Evolutionary conservation across 2,329 filamentous ascomycete species (phyloP), one percentile per base, ranked within the genome.

Genomic region (Aspergillus calidoustus): DNA sequence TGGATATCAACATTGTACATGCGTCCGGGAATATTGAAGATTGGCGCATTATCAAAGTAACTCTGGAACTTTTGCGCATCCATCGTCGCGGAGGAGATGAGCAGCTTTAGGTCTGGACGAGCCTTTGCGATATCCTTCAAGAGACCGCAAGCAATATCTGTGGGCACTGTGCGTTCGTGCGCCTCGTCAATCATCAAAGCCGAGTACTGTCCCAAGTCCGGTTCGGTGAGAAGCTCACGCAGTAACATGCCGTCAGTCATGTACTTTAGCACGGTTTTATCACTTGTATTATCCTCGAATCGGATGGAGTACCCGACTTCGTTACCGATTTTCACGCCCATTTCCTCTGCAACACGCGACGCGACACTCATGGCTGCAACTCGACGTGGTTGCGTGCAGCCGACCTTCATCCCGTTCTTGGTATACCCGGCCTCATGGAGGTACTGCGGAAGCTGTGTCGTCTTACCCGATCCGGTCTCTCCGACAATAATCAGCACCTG

Each of bases 351-450:
- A 2, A 99, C 95, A 83, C 95, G 92, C 49, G 92, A 88, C n/a
- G 95, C 94, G 22, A 98, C 94, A 72, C 91, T 95, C 94, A 98
- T 98, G 31, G 95, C 95, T 3, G 95, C 95, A 11, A 99, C 95
- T 82, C 95, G 88, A 69, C 95, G 89, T 4, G 95, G 95, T 68
- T 99, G 95, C 0, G 95, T 99, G 71, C 93, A 97, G 4, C 91
- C 94, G 11, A 99, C 87, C 75, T 94, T 97, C 77, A 91, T 83
- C 6, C 91, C 92, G 23, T 86, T 84, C 72, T 94, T 92, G 2
- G 92, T 96, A 70, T 91, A 96, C 1, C 93, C 93, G 0, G 91
- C 92, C 76, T 98, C 94, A 70, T 96, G 90, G 0, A 98, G 84
- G 73, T 96, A 99, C 72, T 98, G 95, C 0, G 94, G 92, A 17